A percentile compares a stretch with the other conserved stretches of the same genome.
Conservation (phyloP, 1,284 basidiomycete genomes). For the Rhodotorula sp. region DNA sequence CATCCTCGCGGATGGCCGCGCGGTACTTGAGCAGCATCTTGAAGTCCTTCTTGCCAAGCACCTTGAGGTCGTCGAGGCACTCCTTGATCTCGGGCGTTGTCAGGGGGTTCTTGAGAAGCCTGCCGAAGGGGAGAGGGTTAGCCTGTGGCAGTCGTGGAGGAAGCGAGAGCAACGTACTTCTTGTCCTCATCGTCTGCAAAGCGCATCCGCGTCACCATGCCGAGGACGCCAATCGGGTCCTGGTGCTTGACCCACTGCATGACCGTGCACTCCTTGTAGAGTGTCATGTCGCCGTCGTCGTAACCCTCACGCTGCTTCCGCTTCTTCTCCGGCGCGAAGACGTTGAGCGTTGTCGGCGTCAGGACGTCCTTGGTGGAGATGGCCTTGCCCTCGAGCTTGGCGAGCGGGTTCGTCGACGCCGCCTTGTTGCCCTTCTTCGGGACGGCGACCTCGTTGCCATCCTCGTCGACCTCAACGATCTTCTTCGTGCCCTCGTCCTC, state of each 20-base stretch:
- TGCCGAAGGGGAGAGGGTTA: conserved; percentile 44
- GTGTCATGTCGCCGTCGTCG: conserved; percentile 88
- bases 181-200: conserved; percentile 82
- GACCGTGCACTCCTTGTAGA: conserved; percentile 76
- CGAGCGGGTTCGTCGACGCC: conserved; percentile 31
- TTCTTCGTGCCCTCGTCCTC: conserved; percentile 10
- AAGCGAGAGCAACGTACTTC: conserved; percentile 57
- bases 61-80: conserved; percentile 90
- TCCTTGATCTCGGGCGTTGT: conserved; percentile 78
- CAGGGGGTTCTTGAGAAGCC: conserved; percentile 70
- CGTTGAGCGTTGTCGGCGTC: conserved; percentile 67
- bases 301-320: conserved; percentile 92
- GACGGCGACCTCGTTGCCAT: conserved; percentile 56
- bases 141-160: neutral
- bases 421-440: conserved; percentile 3
- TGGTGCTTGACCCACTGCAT: conserved; percentile 65
- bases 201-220: conserved; percentile 78
- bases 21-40: conserved; percentile 93
- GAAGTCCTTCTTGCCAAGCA: conserved; percentile 97
- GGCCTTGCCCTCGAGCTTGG: conserved; percentile 20
- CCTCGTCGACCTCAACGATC: conserved; percentile 78
- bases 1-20: conserved; percentile 76
- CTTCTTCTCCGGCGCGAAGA: conserved; percentile 97
- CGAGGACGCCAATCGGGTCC: conserved; percentile 80
- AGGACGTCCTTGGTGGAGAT: conserved; percentile 48